Evolutionary conservation across 2,329 filamentous ascomycete species (phyloP).

Genomic region (Purpureocillium takamizusanense): DNA sequence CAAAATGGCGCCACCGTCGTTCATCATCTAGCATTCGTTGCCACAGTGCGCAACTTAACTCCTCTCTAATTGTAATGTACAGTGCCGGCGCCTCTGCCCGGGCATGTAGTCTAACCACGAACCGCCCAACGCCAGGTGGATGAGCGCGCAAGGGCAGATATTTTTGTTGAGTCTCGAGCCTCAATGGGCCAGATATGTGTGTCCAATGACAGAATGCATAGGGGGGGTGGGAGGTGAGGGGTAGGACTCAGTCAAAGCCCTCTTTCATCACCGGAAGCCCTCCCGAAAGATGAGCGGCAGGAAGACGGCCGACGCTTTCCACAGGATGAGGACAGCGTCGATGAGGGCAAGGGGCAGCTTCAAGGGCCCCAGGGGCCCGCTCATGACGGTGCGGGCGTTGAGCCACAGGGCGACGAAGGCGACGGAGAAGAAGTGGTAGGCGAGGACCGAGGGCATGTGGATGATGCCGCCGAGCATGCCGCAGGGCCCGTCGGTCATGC

Average conservation of each 20-base stretch:
- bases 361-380: slow-evolving; percentile 27
- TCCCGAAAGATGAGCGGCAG: slow-evolving; percentile 73
- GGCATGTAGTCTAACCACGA: no score
- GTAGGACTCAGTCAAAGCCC: no score
- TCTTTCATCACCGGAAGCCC: slow-evolving; percentile 27
- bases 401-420: slow-evolving; percentile 81
- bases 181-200: no score
- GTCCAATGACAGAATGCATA: no score
- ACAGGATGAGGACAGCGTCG: slow-evolving; percentile 62
- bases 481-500: slow-evolving; percentile 68
- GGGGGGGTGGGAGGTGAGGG: no score
- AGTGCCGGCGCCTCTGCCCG: no score
- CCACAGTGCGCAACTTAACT: not conserved
- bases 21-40: not conserved
- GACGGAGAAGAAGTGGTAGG: slow-evolving; percentile 92
- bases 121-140: no score
- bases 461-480: slow-evolving; percentile 78
- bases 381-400: slow-evolving; percentile 28
- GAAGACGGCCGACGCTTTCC: slow-evolving; percentile 74
- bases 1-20: no score
- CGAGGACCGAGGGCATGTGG: slow-evolving; percentile 64
- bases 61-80: no score
- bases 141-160: no score
- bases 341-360: slow-evolving; percentile 51
- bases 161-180: no score